Percentiles rank a stretch among this genome's conserved stretches.
phyloP scores from a whole-genome alignment of 2,329 filamentous ascomycete species.

The Ophiostoma perfectum region DNA sequence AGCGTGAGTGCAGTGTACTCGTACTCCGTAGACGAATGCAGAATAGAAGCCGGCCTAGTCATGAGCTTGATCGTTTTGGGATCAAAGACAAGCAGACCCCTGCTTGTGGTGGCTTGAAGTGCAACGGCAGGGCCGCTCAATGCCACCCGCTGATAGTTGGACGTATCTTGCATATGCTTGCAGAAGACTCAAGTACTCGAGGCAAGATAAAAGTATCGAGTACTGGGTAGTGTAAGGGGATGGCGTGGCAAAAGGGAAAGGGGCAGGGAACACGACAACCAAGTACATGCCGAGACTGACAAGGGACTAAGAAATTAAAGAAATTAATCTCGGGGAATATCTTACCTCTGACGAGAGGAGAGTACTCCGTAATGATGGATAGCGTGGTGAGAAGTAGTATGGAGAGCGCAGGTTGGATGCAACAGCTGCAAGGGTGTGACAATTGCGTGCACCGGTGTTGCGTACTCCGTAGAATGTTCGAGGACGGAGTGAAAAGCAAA shows the following conservation, averaged over 20 bases:
- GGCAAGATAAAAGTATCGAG: background rate
- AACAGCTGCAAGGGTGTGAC: no score
- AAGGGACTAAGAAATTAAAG: background rate
- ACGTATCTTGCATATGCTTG: background rate
- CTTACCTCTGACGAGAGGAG: background rate
- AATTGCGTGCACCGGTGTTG: no score
- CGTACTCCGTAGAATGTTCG: no score
- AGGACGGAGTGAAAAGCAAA: no score
- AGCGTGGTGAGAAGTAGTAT: background rate
- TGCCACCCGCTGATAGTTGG: conserved; percentile 9
- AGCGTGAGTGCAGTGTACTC: background rate
- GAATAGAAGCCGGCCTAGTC: conserved; percentile 4
- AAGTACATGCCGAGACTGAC: conserved; percentile 5
- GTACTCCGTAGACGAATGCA: background rate
- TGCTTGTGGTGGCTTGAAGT: background rate
- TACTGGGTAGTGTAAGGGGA: background rate
- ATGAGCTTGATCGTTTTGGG: conserved; percentile 9
- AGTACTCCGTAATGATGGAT: background rate
- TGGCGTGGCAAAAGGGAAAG: background rate
- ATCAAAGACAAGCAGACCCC: background rate
- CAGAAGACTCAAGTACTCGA: background rate
- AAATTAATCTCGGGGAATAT: background rate
- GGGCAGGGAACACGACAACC: background rate
- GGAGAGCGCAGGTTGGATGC: no score
- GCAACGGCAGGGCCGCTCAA: conserved; percentile 4